Evolutionary conservation across 2,329 filamentous ascomycete species (phyloP).

Genomic region (Zasmidium cellare): DNA sequence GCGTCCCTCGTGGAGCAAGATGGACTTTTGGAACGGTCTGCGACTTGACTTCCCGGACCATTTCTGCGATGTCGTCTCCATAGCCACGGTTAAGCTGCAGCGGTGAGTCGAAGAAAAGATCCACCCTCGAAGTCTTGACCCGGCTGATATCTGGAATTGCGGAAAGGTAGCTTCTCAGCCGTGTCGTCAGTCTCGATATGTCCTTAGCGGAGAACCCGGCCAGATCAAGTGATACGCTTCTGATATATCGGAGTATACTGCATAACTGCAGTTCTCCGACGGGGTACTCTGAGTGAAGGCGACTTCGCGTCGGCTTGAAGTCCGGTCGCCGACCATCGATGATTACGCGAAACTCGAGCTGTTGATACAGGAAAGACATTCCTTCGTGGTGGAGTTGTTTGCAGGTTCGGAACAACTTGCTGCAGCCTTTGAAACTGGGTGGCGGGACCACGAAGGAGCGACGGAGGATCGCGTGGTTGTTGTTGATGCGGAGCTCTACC

Average conservation of each 20-base stretch:
- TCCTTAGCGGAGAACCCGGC: background rate
- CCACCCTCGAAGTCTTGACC: background rate
- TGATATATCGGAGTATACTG: background rate
- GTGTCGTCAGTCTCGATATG: background rate
- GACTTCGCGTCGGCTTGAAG: slow-evolving; percentile 1
- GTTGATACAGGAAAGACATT: slow-evolving; percentile 2
- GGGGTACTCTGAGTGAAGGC: slow-evolving; percentile 10
- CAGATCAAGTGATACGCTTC: background rate
- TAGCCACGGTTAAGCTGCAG: background rate
- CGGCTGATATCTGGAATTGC: background rate
- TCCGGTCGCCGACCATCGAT: slow-evolving; percentile 4
- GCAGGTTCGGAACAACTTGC: slow-evolving; percentile 6
- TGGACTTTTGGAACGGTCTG: background rate
- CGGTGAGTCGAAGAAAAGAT: background rate
- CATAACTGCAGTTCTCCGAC: background rate
- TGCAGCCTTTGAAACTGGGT: slow-evolving; percentile 9
- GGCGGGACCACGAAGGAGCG: slow-evolving; percentile 1
- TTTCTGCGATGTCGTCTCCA: background rate
- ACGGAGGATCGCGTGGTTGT: slow-evolving; percentile 3
- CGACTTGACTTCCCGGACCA: background rate
- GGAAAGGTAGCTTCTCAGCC: background rate
- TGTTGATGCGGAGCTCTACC: slow-evolving; percentile 4
- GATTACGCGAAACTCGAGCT: background rate
- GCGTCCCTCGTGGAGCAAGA: background rate
- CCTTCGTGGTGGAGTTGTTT: slow-evolving; percentile 2